These are phyloP conservation scores for Russula lepida DNA, from an alignment of 768 basidiomycete genomes.

Conservation along the genomic window DNA sequence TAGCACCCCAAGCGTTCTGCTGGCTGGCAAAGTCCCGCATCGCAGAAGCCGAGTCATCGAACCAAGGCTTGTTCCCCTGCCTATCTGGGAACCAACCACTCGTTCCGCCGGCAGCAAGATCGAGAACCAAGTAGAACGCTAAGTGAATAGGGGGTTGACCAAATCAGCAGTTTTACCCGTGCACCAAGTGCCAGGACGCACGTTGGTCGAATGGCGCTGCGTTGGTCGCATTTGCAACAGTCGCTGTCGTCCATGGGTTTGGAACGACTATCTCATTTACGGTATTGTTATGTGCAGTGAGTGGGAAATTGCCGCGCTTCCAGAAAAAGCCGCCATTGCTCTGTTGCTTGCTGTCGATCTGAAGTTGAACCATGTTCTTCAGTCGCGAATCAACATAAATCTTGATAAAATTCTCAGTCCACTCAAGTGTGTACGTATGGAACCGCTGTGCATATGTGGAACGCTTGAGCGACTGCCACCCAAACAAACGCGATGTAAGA, in stretches of 20 bases:
- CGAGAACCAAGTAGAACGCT: constrained; percentile 77
- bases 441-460: constrained; percentile 40
- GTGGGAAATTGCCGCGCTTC: constrained; percentile 43
- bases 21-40: constrained; percentile 61
- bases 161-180: background rate
- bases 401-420: constrained; percentile 49
- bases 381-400: constrained; percentile 47
- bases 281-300: constrained; percentile 38
- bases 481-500: constrained; percentile 36
- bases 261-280: constrained; percentile 33
- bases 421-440: constrained; percentile 51
- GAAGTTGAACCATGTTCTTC: constrained; percentile 43
- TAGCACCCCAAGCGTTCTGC: constrained; percentile 60
- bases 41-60: constrained; percentile 51
- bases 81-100: constrained; percentile 59
- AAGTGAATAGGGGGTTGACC: constrained; percentile 10
- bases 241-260: constrained; percentile 43
- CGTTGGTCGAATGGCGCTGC: constrained; percentile 50
- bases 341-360: constrained; percentile 29
- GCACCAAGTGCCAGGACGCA: constrained; percentile 21
- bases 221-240: constrained; percentile 31
- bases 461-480: constrained; percentile 38
- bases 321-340: constrained; percentile 42
- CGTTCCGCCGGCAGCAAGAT: constrained; percentile 74
- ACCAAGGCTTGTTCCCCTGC: constrained; percentile 61